Evolutionary conservation across 352 stramenopile species (phyloP), one percentile per base, ranked within the genome.

Genomic region (Globisporangium spinosum): DNA sequence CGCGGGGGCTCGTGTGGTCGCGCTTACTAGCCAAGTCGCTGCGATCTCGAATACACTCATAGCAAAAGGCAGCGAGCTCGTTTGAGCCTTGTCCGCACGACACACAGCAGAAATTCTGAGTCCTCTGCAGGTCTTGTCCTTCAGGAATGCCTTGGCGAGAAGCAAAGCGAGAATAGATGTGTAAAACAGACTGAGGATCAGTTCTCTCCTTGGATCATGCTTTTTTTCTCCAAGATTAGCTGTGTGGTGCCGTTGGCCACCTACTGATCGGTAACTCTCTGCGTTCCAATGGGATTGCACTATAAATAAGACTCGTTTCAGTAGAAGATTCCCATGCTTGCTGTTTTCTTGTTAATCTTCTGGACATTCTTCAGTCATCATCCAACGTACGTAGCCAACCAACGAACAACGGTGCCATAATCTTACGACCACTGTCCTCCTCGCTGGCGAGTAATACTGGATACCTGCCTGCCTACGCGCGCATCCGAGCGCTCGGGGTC

Each of bases 401-500:
- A n/a, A 47, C 40, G 40, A 49, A 22, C 40, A 49, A n/a, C 4
- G 0, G 29, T 32, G 29, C 5, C 29, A 32, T 32, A 32, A 32
- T 22, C 40, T 15, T 49, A 9, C 40, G 40, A 49, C 15, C 40
- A 49, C 17, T 22, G 40, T 49, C 40, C 40, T 49, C 40, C 40
- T 49, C 17, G 4, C 40, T 49, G n/a, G 22, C 40, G 15, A 49
- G 40, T n/a, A n/a, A 15, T 49, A 7, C 12, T 20, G 38, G 38
- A 15, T 45, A 45, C 10, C 12, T 45, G 5, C 45, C 45, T 25
- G 12, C 35, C 32, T 38, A 54, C 49, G 23, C 64, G 6, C 58
- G 57, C 65, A 65, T 49, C 45, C 65, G 65, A 43, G 65, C 65
- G 6, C 17, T 70, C 23, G 65, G 65, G 0, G 65, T 70, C 49